These are phyloP conservation scores for Glycine tomentella DNA, from an alignment of 306 rosid species.

Conservation along the genomic window DNA sequence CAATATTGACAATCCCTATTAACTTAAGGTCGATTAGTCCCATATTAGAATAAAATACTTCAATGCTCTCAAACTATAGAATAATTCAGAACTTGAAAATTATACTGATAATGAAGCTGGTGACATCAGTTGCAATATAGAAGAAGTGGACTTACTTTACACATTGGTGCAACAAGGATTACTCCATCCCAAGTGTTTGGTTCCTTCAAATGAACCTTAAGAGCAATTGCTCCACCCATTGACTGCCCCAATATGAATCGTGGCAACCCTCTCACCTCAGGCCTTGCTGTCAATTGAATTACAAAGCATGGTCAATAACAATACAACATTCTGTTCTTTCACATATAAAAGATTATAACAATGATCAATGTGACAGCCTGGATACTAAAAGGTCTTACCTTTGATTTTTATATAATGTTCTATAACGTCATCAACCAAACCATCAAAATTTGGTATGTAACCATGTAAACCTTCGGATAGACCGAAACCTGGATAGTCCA, in stretches of 20 bases:
- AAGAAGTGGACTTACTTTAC: constrained; percentile 69
- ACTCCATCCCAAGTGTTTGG: constrained; percentile 83
- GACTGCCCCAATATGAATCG: constrained; percentile 84
- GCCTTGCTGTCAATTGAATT: constrained; percentile 59
- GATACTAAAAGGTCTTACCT: constrained; percentile 49
- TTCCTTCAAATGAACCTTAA: constrained; percentile 83
- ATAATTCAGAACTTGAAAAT: constrained; percentile 32
- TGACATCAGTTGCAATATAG: constrained; percentile 32
- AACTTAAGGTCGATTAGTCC: not conserved
- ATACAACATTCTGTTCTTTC: constrained; percentile 18
- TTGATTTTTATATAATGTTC: constrained; percentile 74
- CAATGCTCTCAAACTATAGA: not conserved
- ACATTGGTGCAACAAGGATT: constrained; percentile 95
- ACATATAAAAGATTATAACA: not conserved
- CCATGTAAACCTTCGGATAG: constrained; percentile 93
- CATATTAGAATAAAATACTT: not conserved
- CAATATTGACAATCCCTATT: constrained; percentile 1
- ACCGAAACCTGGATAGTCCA: constrained; percentile 93
- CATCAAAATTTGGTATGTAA: constrained; percentile 74
- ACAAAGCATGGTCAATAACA: constrained; percentile 33
- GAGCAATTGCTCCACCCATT: constrained; percentile 95
- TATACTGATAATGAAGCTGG: constrained; percentile 10
- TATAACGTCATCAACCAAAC: constrained; percentile 70
- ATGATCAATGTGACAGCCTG: not conserved
- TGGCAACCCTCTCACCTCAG: constrained; percentile 78